Conservation (phyloP, 2,329 filamentous ascomycete genomes). For the Diaporthe eres region DNA sequence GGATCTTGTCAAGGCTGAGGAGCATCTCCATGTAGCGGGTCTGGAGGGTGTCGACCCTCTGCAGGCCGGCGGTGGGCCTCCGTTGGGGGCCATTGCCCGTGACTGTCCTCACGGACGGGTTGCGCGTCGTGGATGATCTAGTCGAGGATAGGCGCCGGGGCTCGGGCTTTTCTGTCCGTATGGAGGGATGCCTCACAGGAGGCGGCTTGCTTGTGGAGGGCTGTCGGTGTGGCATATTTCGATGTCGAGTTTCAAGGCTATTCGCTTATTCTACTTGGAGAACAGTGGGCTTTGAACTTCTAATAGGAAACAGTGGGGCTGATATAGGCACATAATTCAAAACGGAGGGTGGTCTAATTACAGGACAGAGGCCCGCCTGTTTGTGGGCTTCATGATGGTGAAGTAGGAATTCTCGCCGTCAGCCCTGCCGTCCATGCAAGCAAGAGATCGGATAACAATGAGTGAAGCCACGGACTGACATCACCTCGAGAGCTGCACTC, state of each 20-base stretch:
- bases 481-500: neutral
- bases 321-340: neutral
- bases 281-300: too few relatives aligned
- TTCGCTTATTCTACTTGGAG: neutral
- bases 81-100: neutral
- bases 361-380: neutral
- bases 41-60: conserved; percentile 36
- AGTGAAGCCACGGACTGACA: conserved; percentile 22
- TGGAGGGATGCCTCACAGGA: conserved; percentile 6
- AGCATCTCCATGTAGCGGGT: conserved; percentile 62
- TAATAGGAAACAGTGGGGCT: neutral
- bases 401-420: neutral
- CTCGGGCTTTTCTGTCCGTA: neutral
- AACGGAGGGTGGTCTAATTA: too few relatives aligned
- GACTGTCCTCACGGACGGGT: neutral
- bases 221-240: conserved; percentile 3
- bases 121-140: neutral
- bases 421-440: neutral
- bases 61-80: conserved; percentile 30
- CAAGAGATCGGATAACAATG: neutral
- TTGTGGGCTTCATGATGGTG: neutral
- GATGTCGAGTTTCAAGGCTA: neutral
- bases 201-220: conserved; percentile 26
- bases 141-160: conserved; percentile 11
- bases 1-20: conserved; percentile 60